Evolutionary conservation across 2,329 filamentous ascomycete species (phyloP).

Genomic region (Diplodia seriata): DNA sequence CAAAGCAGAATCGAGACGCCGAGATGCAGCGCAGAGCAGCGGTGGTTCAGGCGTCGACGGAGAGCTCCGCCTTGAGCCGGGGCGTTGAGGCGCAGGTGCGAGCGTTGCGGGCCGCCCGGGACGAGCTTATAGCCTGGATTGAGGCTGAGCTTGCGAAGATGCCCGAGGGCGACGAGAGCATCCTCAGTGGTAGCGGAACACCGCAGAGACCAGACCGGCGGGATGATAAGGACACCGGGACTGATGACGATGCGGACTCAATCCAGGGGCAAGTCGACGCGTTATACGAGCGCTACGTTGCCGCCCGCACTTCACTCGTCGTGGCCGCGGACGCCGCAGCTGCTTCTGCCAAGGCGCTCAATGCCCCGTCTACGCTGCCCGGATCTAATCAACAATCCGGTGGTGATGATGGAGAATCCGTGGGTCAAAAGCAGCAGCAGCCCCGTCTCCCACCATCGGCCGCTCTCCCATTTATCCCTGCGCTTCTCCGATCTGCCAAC

Average conservation of each 20-base stretch:
- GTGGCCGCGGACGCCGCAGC: conserved; percentile 23
- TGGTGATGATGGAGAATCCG: neutral
- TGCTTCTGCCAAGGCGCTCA: conserved; percentile 14
- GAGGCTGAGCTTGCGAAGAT: conserved; percentile 57
- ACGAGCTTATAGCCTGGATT: conserved; percentile 60
- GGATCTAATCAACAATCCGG: neutral
- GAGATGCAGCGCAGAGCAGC: conserved; percentile 36
- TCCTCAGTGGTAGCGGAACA: conserved; percentile 32
- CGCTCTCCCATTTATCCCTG: conserved; percentile 43
- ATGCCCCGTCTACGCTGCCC: neutral
- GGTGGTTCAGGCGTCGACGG: conserved; percentile 34
- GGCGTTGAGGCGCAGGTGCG: conserved; percentile 43
- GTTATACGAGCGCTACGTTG: conserved; percentile 44
- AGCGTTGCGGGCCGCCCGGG: conserved; percentile 54
- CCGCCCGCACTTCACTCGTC: conserved; percentile 39
- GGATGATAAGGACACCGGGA: neutral
- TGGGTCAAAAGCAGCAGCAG: neutral
- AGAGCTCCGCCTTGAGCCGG: neutral
- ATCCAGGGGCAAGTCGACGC: conserved; percentile 41
- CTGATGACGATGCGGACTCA: conserved; percentile 30
- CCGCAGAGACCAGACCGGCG: neutral
- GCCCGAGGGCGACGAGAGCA: conserved; percentile 45
- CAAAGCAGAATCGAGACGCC: conserved; percentile 44
- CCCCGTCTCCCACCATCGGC: conserved; percentile 31
- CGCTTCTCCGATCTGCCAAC: conserved; percentile 39